Conservation (phyloP, 805 yeast species). For the Saccharomycopsis synnaedendra region DNA sequence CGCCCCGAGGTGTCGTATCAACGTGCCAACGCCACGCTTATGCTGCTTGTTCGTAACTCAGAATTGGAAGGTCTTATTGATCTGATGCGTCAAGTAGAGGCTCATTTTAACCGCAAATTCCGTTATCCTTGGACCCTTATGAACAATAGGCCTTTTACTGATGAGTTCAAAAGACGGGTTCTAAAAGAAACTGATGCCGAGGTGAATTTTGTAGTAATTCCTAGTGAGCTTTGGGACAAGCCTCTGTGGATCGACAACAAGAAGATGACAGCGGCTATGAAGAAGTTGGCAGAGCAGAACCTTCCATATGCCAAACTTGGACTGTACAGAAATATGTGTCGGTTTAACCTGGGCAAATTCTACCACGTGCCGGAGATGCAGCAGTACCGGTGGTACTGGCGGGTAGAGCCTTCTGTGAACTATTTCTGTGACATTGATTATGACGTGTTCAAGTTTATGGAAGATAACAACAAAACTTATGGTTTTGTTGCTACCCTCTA, state of each 20-base stretch:
- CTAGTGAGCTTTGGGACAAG: constrained; percentile 42
- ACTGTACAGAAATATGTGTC: constrained; percentile 63
- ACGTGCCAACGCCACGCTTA: constrained; percentile 56
- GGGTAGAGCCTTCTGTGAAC: constrained; percentile 55
- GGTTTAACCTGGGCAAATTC: constrained; percentile 51
- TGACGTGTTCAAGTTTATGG: constrained; percentile 55
- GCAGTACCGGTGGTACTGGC: constrained; percentile 55
- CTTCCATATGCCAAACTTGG: constrained; percentile 44
- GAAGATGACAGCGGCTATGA: constrained; percentile 30
- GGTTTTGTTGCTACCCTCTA: constrained; percentile 55
- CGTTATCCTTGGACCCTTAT: constrained; percentile 60
- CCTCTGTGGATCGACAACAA: constrained; percentile 44
- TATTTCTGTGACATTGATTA: constrained; percentile 52
- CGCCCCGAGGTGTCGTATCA: constrained; percentile 19
- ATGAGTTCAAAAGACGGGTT: constrained; percentile 34
- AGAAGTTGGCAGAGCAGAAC: constrained; percentile 29
- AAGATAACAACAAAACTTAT: constrained; percentile 44
- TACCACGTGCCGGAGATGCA: constrained; percentile 47
- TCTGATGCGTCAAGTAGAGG: constrained; percentile 44
- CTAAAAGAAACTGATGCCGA: constrained; percentile 24
- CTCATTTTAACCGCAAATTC: constrained; percentile 46
- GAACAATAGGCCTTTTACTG: constrained; percentile 46
- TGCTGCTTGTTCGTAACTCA: constrained; percentile 46
- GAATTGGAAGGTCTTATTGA: constrained; percentile 33
- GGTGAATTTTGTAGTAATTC: constrained; percentile 20